phyloP scores from a whole-genome alignment of 2,329 filamentous ascomycete species.

The Venturiaceae sp. region DNA sequence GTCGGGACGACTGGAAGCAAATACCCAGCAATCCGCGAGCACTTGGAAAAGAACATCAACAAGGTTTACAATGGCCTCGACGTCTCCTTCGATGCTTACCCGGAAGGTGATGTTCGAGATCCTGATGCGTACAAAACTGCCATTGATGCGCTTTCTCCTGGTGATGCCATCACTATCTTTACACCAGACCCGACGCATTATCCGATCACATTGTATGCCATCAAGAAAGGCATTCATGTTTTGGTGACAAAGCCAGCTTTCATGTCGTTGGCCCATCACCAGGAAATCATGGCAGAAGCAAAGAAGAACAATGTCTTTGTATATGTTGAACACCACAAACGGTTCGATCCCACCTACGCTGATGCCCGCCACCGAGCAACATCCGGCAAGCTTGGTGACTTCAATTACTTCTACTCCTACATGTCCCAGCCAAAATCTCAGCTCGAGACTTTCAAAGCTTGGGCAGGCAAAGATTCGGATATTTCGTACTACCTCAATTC shows the following conservation, averaged over 20 bases:
- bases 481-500: constrained; percentile 96
- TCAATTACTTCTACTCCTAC: constrained; percentile 98
- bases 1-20: constrained; percentile 82
- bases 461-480: constrained; percentile 85
- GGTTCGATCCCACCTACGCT: constrained; percentile 85
- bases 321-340: constrained; percentile 94
- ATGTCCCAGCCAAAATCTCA: constrained; percentile 91
- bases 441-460: constrained; percentile 88
- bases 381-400: constrained; percentile 70
- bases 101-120: constrained; percentile 59
- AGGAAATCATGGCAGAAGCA: constrained; percentile 62
- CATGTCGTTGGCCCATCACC: constrained; percentile 72
- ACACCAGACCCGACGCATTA: constrained; percentile 90
- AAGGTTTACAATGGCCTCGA: constrained; percentile 84
- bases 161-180: constrained; percentile 92
- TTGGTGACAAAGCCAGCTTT: constrained; percentile 91
- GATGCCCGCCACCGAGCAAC: constrained; percentile 65
- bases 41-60: constrained; percentile 79
- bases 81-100: constrained; percentile 76
- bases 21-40: constrained; percentile 75
- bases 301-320: constrained; percentile 73
- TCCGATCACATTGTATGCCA: constrained; percentile 85
- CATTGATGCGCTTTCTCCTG: constrained; percentile 71
- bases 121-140: constrained; percentile 79
- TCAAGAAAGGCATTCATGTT: constrained; percentile 79